These are phyloP conservation scores for Penicillium bialowiezense DNA, from an alignment of 495 filamentous ascomycete genomes.

Conservation along the genomic window DNA sequence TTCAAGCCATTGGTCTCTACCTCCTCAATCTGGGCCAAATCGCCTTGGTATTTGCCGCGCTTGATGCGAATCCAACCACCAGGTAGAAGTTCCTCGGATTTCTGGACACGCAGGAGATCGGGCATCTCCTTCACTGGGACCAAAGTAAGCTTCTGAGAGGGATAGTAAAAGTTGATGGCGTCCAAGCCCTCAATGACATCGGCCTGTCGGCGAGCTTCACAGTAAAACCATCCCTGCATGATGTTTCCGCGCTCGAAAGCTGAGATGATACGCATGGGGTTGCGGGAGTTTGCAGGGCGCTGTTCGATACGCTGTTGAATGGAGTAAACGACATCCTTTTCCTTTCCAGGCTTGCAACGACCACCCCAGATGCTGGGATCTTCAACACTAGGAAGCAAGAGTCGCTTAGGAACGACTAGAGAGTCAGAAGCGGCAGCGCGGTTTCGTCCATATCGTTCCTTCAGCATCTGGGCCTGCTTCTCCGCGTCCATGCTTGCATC, in stretches of 20 bases:
- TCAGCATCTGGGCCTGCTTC: constrained; percentile 81
- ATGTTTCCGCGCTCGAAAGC: constrained; percentile 85
- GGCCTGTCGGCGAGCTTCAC: constrained; percentile 82
- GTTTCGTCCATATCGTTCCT: constrained; percentile 76
- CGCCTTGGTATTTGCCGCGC: constrained; percentile 78
- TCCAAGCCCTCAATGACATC: constrained; percentile 81
- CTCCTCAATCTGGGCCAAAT: constrained; percentile 91
- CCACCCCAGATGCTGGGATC: constrained; percentile 96
- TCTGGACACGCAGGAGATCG: constrained; percentile 84
- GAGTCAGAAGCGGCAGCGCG: constrained; percentile 53
- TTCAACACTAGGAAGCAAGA: constrained; percentile 89
- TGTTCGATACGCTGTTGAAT: constrained; percentile 88
- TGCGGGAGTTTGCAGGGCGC: constrained; percentile 61
- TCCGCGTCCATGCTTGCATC: constrained; percentile 86
- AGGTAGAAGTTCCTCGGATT: constrained; percentile 79
- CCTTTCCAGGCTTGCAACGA: constrained; percentile 90
- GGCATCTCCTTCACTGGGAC: constrained; percentile 98
- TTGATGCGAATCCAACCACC: constrained; percentile 90
- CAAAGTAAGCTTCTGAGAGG: constrained; percentile 73
- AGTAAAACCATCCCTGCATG: constrained; percentile 93
- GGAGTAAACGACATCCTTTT: constrained; percentile 80
- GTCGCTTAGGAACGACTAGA: constrained; percentile 76
- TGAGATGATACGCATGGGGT: constrained; percentile 74
- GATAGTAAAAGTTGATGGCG: constrained; percentile 80
- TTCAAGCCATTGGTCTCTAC: constrained; percentile 91